Base-by-base conservation (phyloP, 1,139 yeast species). In the Yamadazyma diddensiae region DNA sequence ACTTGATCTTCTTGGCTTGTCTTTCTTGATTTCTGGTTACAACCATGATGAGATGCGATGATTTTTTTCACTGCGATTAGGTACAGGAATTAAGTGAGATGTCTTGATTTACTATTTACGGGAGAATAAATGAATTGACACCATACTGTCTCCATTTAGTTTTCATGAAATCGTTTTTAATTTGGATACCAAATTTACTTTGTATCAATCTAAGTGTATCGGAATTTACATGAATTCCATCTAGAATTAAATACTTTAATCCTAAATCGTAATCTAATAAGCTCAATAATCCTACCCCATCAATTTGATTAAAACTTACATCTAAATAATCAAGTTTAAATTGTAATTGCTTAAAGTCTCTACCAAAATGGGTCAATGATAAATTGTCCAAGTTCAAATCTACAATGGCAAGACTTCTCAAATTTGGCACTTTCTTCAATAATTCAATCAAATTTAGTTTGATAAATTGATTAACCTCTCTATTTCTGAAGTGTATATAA, bases 231-330 rank as follows among this genome's bases (percentile, higher is more conserved):
- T 59, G 62, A 10, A 63, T 38, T 0, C 74, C 74, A 45, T 67
- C 62, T 6, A 68, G 36, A 2, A 55, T 37, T 19, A 68, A 45
- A 14, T 41, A 43, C 1, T 55, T 53, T 9, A 65, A 33, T 5
- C 20, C 32, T 31, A 38, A 44, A 43, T 26, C 26, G 15, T 41
- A 38, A 15, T 39, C 38, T 18, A 65, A 54, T 11, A 67, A 42
- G 33, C 54, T 57, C 35, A 68, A 53, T n/a, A 68, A 46, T 2
- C 72, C 71, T 15, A 62, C 53, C 0, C 74, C 74, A 33, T 62
- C 62, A 4, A 68, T 47, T 26, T 46, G 52, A 36, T 67, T 63
- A 36, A 62, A 66, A 37, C 73, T 63, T 9, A 68, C 37, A 39
- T 68, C 73, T 14, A 68, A 43, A 2, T 48, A 30, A 10, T 46